Evolutionary conservation across 768 basidiomycete species (phyloP).

Genomic region (Podaxis sp.): DNA sequence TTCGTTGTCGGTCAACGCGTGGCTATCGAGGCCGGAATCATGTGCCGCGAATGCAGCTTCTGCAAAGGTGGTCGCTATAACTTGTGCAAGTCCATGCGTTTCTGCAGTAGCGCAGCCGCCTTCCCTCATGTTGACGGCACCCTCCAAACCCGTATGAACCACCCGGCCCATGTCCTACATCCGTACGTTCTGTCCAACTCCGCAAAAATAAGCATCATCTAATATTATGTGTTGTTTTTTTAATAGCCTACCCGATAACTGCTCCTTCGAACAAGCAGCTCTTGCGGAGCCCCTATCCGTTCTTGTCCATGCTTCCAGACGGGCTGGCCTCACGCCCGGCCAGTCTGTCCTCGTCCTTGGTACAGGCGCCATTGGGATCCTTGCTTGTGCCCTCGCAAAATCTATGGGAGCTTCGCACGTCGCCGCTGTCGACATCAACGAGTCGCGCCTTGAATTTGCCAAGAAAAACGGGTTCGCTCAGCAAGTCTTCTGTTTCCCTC

Average conservation of each 20-base stretch:
- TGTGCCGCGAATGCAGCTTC: conserved; percentile 74
- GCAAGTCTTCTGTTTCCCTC: conserved; percentile 58
- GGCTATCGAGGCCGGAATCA: conserved; percentile 91
- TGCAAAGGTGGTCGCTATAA: conserved; percentile 85
- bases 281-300: conserved; percentile 95
- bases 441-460: conserved; percentile 77
- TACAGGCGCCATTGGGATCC: conserved; percentile 90
- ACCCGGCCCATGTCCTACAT: conserved; percentile 83
- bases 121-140: conserved; percentile 95
- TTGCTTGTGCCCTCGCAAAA: conserved; percentile 80
- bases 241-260: conserved; percentile 68
- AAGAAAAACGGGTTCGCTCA: conserved; percentile 73
- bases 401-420: conserved; percentile 69
- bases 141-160: conserved; percentile 84
- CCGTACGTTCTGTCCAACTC: conserved; percentile 56
- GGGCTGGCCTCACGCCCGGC: conserved; percentile 44
- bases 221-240: conserved; percentile 3
- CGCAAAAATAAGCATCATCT: conserved; percentile 8
- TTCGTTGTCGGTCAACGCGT: conserved; percentile 81
- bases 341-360: conserved; percentile 87
- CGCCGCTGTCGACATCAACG: conserved; percentile 85
- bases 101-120: conserved; percentile 86
- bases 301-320: conserved; percentile 63
- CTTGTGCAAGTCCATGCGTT: conserved; percentile 87
- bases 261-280: conserved; percentile 79